These are phyloP conservation scores for Termitomyces sp. DNA, from an alignment of 768 basidiomycete species.

Conservation along the genomic window DNA sequence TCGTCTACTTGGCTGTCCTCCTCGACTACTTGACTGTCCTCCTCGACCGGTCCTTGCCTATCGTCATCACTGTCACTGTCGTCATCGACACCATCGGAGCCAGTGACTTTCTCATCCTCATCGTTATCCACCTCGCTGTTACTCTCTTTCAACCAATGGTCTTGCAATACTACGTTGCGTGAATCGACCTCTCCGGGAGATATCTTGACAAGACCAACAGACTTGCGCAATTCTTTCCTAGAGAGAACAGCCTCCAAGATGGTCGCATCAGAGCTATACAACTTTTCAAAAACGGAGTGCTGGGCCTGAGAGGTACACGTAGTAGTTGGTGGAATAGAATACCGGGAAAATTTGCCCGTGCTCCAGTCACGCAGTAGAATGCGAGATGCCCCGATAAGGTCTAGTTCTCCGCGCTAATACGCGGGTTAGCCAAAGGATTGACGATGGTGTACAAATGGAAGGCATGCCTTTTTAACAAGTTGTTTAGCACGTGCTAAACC, in stretches of 20 bases:
- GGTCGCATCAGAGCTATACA: slow-evolving; percentile 43
- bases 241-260: slow-evolving; percentile 44
- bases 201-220: slow-evolving; percentile 54
- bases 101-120: slow-evolving; percentile 27
- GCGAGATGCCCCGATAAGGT: slow-evolving; percentile 70
- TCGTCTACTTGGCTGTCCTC: slow-evolving; percentile 35
- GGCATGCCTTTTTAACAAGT: slow-evolving; percentile 69
- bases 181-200: slow-evolving; percentile 27
- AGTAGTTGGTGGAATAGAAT: slow-evolving; percentile 47
- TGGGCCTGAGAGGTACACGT: slow-evolving; percentile 5
- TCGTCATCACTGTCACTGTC: slow-evolving; percentile 32
- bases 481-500: slow-evolving; percentile 71
- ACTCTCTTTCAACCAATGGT: slow-evolving; percentile 29
- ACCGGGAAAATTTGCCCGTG: slow-evolving; percentile 66
- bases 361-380: slow-evolving; percentile 85
- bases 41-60: slow-evolving; percentile 31
- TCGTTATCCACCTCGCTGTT: slow-evolving; percentile 15
- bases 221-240: slow-evolving; percentile 66
- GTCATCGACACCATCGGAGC: slow-evolving; percentile 29
- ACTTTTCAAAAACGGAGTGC: slow-evolving; percentile 16
- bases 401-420: slow-evolving; percentile 62
- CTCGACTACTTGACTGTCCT: slow-evolving; percentile 35
- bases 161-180: slow-evolving; percentile 34
- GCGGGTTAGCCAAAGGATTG: slow-evolving; percentile 5
- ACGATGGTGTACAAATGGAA: background rate